These are phyloP conservation scores for Dioscorea cayenensis DNA, from an alignment of 116 monocot species.

Conservation along the genomic window DNA sequence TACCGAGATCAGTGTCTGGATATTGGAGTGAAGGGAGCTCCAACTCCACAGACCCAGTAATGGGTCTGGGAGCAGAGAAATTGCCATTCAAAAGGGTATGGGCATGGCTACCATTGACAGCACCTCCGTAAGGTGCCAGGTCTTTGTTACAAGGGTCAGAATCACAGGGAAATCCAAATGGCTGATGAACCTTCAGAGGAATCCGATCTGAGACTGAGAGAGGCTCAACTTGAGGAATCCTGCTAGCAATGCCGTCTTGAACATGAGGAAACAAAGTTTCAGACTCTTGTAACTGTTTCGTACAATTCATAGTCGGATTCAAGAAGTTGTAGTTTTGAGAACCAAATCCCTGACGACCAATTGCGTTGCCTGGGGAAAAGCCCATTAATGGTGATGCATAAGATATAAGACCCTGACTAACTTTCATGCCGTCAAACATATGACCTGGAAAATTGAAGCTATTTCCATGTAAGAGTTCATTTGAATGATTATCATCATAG, in stretches of 20 bases:
- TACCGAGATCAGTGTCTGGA: slow-evolving; percentile 27
- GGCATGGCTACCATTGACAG: slow-evolving; percentile 43
- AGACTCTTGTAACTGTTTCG: slow-evolving; percentile 14
- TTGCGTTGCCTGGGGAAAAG: slow-evolving; percentile 9
- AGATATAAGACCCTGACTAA: slow-evolving; percentile 6
- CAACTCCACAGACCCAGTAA: slow-evolving; percentile 38
- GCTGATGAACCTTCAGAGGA: slow-evolving; percentile 6
- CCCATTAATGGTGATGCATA: slow-evolving; percentile 16
- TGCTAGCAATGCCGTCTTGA: background rate
- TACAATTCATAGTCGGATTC: background rate
- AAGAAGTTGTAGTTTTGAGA: slow-evolving; percentile 12
- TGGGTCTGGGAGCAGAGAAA: slow-evolving; percentile 54
- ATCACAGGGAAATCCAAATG: slow-evolving; percentile 30
- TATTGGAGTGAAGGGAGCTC: slow-evolving; percentile 99
- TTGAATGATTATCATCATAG: slow-evolving; percentile 10
- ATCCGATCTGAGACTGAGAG: slow-evolving; percentile 3
- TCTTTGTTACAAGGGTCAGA: slow-evolving; percentile 21
- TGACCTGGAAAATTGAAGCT: slow-evolving; percentile 10
- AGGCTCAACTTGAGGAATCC: slow-evolving; percentile 17
- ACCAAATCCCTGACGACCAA: slow-evolving; percentile 22
- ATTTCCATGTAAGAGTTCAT: slow-evolving; percentile 7
- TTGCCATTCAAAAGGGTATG: slow-evolving; percentile 37
- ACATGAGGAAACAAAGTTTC: slow-evolving; percentile 19
- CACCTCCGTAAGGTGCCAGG: slow-evolving; percentile 5
- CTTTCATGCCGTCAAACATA: slow-evolving; percentile 10